Evolutionary conservation across 257 asterid species (phyloP), one percentile per base, ranked within the genome.

Genomic region (Marsdenia floribunda): DNA sequence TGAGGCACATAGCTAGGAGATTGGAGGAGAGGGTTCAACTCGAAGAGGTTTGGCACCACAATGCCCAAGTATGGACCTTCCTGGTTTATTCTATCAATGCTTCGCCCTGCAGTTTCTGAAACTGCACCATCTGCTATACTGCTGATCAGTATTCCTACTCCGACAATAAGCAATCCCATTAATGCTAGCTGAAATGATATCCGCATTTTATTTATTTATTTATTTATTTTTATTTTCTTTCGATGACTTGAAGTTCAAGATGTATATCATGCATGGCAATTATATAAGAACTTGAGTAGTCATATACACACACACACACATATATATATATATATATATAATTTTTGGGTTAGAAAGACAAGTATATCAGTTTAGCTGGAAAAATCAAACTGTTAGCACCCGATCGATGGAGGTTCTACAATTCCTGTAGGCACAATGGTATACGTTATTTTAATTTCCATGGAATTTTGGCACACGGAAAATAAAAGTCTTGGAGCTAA

Each of bases 1-100:
- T 73, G 57, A 29, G 76, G 55, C 24, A 63, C 66, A 37, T 53
- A 77, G 40, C 79, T 68, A 42, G 79, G 74, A 77, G 84, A 81
- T 42, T 70, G 71, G 50, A 81, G 81, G n/a, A 81, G 84, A 61
- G 84, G 81, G 53, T 19, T 65, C 74, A 70, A 52, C 67, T 73
- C 82, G 40, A 69, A 77, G 42, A 37, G 55, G 67, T 74, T 77
- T 12, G 81, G 79, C 33, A 77, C 68, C 24, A 81, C 79, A 52
- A 77, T 71, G 18, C 82, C 84, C 40, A 77, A 42, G 24, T 61
- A 81, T 50, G 81, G 79, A 63, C 82, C 79, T 16, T 77, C 22
- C 22, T 46, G 63, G 70, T 81, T 81, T 73, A 81, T 47, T 22
- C 46, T 49, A 5, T 12, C 14, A 10, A 81, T 74, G 46, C 1